Conservation (phyloP, 2,329 filamentous ascomycete genomes). For the Ophiocordyceps unilateralis region DNA sequence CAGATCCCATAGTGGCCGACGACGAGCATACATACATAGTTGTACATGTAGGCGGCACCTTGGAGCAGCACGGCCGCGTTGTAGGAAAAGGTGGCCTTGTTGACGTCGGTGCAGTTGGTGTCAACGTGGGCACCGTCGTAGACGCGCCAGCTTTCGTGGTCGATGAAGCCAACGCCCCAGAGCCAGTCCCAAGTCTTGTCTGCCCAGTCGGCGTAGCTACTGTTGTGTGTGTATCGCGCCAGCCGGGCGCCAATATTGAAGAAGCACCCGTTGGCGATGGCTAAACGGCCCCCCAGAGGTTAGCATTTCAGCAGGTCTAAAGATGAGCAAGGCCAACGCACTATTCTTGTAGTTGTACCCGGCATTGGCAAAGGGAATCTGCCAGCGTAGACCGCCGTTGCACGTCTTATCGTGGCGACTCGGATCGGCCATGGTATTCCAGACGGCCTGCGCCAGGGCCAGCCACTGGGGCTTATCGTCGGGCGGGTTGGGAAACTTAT, state of each 20-base stretch:
- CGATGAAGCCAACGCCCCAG: conserved; percentile 35
- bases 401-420: conserved; percentile 50
- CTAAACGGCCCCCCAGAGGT: no score
- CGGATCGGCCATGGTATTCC: conserved; percentile 38
- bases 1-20: conserved; percentile 16
- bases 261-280: conserved; percentile 44
- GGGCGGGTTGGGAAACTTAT: conserved; percentile 42
- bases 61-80: conserved; percentile 44
- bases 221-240: conserved; percentile 50
- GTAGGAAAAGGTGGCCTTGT: conserved; percentile 49
- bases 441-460: conserved; percentile 52
- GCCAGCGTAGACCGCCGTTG: conserved; percentile 57
- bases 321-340: no score
- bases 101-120: conserved; percentile 41
- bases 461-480: conserved; percentile 39
- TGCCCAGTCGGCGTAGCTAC: conserved; percentile 46
- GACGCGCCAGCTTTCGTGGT: conserved; percentile 39
- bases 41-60: conserved; percentile 53
- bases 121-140: conserved; percentile 45
- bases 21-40: conserved; percentile 25
- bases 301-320: no score
- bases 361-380: conserved; percentile 56
- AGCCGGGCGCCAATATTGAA: conserved; percentile 53
- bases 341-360: conserved; percentile 64
- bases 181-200: conserved; percentile 47